Percentiles rank a stretch among this genome's conserved stretches.
Conservation (phyloP, 345 rosid genomes). For the Salix koriyanagi region DNA sequence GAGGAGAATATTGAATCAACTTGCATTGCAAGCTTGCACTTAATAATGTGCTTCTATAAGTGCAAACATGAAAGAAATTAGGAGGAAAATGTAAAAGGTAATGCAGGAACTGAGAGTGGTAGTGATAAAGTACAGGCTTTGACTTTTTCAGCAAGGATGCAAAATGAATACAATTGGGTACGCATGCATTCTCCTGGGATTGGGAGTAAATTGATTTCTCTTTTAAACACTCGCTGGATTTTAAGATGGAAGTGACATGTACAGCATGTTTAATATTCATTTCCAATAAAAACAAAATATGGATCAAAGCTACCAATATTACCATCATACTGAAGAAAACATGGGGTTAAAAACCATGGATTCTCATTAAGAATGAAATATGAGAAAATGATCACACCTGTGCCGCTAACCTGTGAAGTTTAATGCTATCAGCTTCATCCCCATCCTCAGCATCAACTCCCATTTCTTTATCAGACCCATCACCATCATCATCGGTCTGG, state of each 20-base stretch:
- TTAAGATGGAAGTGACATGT: neutral
- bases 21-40: neutral
- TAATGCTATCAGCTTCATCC: conserved; percentile 82
- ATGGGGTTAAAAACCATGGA: neutral
- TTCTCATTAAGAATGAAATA: neutral
- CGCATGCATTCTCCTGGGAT: neutral
- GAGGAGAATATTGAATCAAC: neutral
- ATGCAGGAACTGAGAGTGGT: no score
- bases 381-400: conserved; percentile 52
- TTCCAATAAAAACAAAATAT: neutral
- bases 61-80: neutral
- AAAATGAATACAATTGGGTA: neutral
- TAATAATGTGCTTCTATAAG: neutral
- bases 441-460: conserved; percentile 91
- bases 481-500: conserved; percentile 75
- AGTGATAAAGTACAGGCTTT: no score
- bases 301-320: neutral
- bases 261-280: neutral
- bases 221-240: neutral
- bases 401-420: conserved; percentile 78
- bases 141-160: neutral
- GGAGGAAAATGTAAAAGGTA: neutral
- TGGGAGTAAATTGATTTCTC: neutral
- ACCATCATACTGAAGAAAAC: neutral
- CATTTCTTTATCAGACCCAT: conserved; percentile 92